phyloP scores from a whole-genome alignment of 768 basidiomycete genomes.

The Flagelloscypha sp. region DNA sequence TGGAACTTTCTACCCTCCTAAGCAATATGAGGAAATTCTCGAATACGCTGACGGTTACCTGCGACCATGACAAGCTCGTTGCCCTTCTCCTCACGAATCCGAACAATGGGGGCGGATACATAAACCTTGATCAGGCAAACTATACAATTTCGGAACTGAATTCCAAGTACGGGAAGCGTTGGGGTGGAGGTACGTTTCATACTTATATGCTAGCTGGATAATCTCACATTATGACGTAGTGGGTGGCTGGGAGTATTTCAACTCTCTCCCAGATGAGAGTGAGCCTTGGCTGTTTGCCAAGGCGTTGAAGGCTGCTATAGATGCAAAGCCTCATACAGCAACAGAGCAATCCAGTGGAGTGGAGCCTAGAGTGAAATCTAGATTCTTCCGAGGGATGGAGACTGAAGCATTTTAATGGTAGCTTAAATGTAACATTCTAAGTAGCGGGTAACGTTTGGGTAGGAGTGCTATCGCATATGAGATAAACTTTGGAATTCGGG shows the following conservation, averaged over 20 bases:
- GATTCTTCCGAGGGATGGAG: too few species aligned
- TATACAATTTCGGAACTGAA: slow-evolving; percentile 11
- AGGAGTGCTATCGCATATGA: too few species aligned
- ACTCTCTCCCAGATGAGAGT: slow-evolving; percentile 13
- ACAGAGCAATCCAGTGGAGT: too few species aligned
- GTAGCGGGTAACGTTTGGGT: too few species aligned
- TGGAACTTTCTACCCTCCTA: slow-evolving; percentile 14
- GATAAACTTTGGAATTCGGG: too few species aligned
- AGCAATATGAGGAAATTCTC: slow-evolving; percentile 15
- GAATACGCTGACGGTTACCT: slow-evolving; percentile 9
- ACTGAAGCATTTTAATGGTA: too few species aligned
- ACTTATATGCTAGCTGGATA: too few species aligned
- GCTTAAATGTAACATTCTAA: too few species aligned
- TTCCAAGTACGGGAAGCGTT: slow-evolving; percentile 14
- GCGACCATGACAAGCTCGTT: slow-evolving; percentile 13
- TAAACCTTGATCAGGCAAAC: slow-evolving; percentile 9
- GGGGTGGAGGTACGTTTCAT: too few species aligned
- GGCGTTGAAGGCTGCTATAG: slow-evolving; percentile 8
- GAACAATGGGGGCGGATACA: slow-evolving; percentile 14
- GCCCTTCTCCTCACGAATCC: slow-evolving; percentile 17
- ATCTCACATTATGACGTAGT: too few species aligned
- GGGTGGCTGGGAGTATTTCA: slow-evolving; percentile 21
- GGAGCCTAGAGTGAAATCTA: too few species aligned
- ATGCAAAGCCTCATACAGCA: too few species aligned
- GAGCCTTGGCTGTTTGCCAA: slow-evolving; percentile 15